phyloP scores from a whole-genome alignment of 73 alveolate species.

The Tetrahymena thermophila region DNA sequence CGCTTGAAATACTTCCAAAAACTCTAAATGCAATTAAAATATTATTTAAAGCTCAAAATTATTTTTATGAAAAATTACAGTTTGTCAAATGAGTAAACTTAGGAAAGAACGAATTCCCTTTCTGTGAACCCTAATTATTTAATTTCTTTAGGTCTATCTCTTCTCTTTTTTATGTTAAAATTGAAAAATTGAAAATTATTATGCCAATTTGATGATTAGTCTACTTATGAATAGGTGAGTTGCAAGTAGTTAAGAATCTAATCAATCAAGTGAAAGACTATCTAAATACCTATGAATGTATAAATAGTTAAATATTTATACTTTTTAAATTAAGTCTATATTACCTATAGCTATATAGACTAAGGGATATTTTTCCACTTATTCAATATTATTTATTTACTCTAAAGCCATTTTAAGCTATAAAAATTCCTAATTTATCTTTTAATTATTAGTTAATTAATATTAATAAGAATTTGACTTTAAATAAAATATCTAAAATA shows the following conservation, averaged over 20 bases:
- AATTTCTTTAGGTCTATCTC: not conserved
- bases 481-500: not conserved
- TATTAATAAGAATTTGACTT: not conserved
- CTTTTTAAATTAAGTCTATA: not conserved
- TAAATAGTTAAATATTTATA: not conserved
- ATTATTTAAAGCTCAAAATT: not conserved
- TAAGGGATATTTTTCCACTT: not conserved
- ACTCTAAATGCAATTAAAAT: not conserved
- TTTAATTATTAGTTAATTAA: not conserved
- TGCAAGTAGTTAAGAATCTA: not conserved
- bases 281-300: not conserved
- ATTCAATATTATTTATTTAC: not conserved
- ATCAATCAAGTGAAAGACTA: not conserved
- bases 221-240: not conserved
- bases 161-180: not conserved
- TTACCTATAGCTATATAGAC: not conserved
- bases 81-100: slow-evolving; percentile 1
- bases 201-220: not conserved
- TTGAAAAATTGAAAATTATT: not conserved
- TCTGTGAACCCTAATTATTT: not conserved
- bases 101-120: not conserved
- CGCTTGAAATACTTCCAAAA: not conserved
- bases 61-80: not conserved
- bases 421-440: not conserved
- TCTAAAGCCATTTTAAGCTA: not conserved